phyloP scores from a whole-genome alignment of 257 asterid species.

The Jasminum sambac region DNA sequence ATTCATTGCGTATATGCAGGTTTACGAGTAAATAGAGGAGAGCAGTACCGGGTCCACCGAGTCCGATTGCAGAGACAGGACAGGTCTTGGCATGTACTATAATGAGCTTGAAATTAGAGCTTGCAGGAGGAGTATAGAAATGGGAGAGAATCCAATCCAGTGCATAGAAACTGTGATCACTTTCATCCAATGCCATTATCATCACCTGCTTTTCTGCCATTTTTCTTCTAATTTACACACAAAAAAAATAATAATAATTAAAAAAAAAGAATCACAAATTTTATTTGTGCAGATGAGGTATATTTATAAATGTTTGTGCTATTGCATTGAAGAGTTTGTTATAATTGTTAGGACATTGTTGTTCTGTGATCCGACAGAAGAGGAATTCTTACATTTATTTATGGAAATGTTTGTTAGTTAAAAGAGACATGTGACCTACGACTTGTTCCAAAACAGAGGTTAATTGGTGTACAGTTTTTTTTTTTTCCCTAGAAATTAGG shows the following conservation, averaged over 20 bases:
- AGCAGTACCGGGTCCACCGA: conserved; percentile 38
- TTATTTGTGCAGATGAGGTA: too few species aligned
- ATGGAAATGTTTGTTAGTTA: too few species aligned
- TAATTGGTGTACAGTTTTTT: too few species aligned
- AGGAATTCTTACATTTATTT: background rate
- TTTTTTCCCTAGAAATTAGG: too few species aligned
- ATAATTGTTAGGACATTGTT: background rate
- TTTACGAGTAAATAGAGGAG: background rate
- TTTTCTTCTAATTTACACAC: background rate
- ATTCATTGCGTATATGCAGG: background rate
- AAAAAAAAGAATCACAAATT: background rate
- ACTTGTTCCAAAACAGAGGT: background rate
- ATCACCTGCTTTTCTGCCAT: conserved; percentile 34
- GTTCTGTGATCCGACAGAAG: background rate
- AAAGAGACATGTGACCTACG: background rate
- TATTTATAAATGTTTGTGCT: conserved; percentile 1
- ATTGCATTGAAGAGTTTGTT: background rate
- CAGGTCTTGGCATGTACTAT: conserved; percentile 31
- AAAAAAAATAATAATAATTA: background rate
- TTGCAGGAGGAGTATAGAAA: conserved; percentile 21
- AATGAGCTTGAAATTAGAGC: conserved; percentile 31
- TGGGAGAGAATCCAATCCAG: conserved; percentile 42
- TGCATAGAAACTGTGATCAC: conserved; percentile 45
- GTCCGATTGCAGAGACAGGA: conserved; percentile 31
- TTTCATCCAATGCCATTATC: conserved; percentile 40